Evolutionary conservation across 2,329 filamentous ascomycete species (phyloP), one percentile per base, ranked within the genome.

Genomic region (Colletotrichum eremochloae): DNA sequence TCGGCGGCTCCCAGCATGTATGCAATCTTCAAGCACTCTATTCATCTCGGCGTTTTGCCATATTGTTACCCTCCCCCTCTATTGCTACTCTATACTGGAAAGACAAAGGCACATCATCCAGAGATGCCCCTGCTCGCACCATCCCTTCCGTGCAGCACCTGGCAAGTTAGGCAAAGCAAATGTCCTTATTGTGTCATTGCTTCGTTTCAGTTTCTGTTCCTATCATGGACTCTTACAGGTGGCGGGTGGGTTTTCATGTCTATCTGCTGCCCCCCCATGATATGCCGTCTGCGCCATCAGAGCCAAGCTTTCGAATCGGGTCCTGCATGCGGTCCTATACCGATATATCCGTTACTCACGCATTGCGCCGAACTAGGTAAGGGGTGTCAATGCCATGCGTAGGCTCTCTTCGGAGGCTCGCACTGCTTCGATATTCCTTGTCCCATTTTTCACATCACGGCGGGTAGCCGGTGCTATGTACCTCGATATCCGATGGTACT

Each of bases 401-500:
- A 11, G n/a, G 44, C 29, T 56, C 20, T 53, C n/a, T n/a, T 15
- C 38, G 12, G 38, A 58, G 36, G 50, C 36, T 52, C 38, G 8
- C 15, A n/a, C 14, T 38, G 20, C 38, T 20, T 38, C 62, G 53
- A 60, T 48, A 31, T 33, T 36, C 55, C 31, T 11, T 48, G 65
- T 44, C 68, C 57, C 38, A 31, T 36, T 56, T 46, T 20, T 24
- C 44, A 63, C 50, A 48, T 70, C 64, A 70, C 70, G 71, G 73
- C 73, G 75, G 71, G 70, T 75, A 72, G 48, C 11, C 48, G 18
- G 50, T 18, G 40, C 61, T n/a, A 75, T 33, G 75, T 75, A 76
- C 40, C 36, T 55, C 6, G 3, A 6, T 36, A 40, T 72, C 55
- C 31, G 64, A 75, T n/a, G 73, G 74, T 80, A 78, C 76, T 68